These are phyloP conservation scores for Closterium sp. DNA, from an alignment of 139 green algal species.

Conservation along the genomic window DNA sequence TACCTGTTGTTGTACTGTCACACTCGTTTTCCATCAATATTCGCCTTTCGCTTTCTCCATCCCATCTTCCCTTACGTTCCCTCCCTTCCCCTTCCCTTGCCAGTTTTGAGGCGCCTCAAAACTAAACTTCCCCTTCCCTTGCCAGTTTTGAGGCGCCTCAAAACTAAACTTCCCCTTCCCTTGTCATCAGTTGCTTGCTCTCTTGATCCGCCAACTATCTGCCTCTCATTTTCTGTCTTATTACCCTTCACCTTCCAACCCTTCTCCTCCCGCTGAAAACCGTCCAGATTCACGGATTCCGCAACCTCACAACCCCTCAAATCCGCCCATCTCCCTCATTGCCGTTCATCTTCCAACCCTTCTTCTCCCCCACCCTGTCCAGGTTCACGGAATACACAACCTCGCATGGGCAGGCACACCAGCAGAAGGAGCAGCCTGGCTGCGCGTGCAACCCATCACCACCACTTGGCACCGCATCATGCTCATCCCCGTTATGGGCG, in stretches of 20 bases:
- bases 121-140: no score
- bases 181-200: no score
- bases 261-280: background rate
- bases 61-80: no score
- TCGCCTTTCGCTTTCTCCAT: no score
- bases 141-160: no score
- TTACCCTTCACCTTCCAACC: background rate
- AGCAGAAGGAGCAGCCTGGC: slow-evolving; percentile 38
- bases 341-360: background rate
- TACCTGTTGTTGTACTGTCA: no score
- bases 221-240: background rate
- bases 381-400: slow-evolving; percentile 49
- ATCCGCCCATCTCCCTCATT: background rate
- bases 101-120: no score
- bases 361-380: background rate
- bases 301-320: background rate
- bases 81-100: background rate
- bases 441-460: slow-evolving; percentile 30
- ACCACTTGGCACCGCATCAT: slow-evolving; percentile 50
- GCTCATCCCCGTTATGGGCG: slow-evolving; percentile 46
- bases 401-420: slow-evolving; percentile 45
- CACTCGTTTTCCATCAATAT: no score
- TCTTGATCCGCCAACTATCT: no score
- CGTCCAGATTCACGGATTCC: background rate
- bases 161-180: no score